phyloP scores from a whole-genome alignment of 2,329 filamentous ascomycete species.

The Hymenotorrendiella dingleyae region DNA sequence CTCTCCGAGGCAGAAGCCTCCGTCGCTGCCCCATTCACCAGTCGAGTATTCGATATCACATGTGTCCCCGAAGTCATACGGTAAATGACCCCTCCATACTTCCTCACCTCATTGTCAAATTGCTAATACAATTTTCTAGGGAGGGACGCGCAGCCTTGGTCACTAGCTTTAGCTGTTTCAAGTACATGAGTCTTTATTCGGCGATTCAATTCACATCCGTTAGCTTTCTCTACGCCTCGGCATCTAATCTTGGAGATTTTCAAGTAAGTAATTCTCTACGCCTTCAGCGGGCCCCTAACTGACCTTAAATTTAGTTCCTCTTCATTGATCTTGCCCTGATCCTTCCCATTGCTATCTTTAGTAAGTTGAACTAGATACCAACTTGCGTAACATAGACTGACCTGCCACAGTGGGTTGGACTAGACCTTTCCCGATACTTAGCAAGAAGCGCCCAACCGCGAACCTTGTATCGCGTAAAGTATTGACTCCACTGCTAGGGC shows the following conservation, averaged over 20 bases:
- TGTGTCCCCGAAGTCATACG: conserved; percentile 90
- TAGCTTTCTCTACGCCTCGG: conserved; percentile 90
- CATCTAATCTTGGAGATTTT: conserved; percentile 93
- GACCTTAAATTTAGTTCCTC: conserved; percentile 55
- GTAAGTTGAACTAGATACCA: conserved; percentile 37
- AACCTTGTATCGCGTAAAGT: conserved; percentile 91
- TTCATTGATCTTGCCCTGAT: conserved; percentile 94
- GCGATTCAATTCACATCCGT: conserved; percentile 99
- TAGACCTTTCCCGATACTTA: conserved; percentile 70
- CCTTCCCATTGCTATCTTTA: conserved; percentile 93
- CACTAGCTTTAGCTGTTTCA: conserved; percentile 99
- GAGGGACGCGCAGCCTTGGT: conserved; percentile 92
- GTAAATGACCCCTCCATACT: no score
- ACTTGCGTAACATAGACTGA: conserved; percentile 5
- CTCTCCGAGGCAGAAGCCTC: conserved; percentile 96
- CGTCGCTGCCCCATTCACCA: conserved; percentile 96
- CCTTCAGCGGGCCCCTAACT: not conserved
- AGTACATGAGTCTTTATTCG: conserved; percentile 98
- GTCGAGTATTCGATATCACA: conserved; percentile 89
- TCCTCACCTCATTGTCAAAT: not conserved
- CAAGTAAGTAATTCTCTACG: conserved; percentile 46
- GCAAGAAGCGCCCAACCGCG: conserved; percentile 81
- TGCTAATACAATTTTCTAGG: conserved; percentile 32
- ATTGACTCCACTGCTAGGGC: conserved; percentile 78
- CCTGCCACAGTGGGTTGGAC: conserved; percentile 88